Evolutionary conservation across 345 rosid species (phyloP), one percentile per base, ranked within the genome.

Genomic region (Crucihimalaya himalaica): DNA sequence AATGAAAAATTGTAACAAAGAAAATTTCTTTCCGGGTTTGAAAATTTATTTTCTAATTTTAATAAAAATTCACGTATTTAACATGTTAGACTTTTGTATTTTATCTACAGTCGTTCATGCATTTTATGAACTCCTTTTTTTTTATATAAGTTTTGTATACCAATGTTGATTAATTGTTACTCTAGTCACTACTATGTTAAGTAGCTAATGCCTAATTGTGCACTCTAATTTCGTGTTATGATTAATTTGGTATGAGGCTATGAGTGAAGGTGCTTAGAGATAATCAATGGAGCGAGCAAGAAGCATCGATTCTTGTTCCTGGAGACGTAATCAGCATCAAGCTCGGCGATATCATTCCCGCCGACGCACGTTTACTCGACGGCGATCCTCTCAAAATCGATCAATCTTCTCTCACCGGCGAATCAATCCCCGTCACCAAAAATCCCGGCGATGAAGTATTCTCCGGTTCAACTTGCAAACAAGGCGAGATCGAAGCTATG

Each of bases 341-440:
- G 46, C 76, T 93, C 76, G 97, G 98, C 63, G 97, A 93, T 52
- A 91, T 93, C 5, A 63, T 93, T 19, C 98, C 98, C 2, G 98
- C 98, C 34, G 98, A 93, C 78, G 97, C 97, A 5, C 98, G 98
- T 77, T 87, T 93, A 66, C 97, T 93, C 27, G 93, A 89, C 80
- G 98, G 97, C 42, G 98, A 93, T 81, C 92, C 98, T 65, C 80
- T 93, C 39, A 91, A 93, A 82, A 70, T 93, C 72, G 98, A 91
- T 82, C 98, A 93, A 54, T 93, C 96, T 50, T 89, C 97, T 31
- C 98, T 93, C 45, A 93, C 98, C 3, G 98, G 97, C 21, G 98
- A 93, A 82, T 93, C 98, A 2, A 85, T 93, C 40, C 93, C 97
- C 8, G 91, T 91, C 35, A 89, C 90, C 27, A 91, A 86, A 84